phyloP scores from a whole-genome alignment of 2,329 filamentous ascomycete species.

The Clarireedia monteithiana region DNA sequence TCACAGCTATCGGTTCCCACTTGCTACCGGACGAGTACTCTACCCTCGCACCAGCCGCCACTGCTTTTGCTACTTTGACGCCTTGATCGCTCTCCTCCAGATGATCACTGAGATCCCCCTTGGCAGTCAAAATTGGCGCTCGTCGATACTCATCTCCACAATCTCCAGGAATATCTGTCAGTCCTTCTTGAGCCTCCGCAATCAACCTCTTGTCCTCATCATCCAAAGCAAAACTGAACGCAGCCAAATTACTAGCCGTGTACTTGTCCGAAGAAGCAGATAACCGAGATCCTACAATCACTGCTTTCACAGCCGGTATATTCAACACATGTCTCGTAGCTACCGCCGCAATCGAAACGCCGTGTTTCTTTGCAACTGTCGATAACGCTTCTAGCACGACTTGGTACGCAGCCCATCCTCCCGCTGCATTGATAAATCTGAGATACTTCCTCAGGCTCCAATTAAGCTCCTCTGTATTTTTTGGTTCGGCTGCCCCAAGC shows the following conservation, averaged over 20 bases:
- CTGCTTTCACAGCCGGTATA: constrained; percentile 3
- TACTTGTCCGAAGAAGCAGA: constrained; percentile 6
- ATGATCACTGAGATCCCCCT: constrained; percentile 27
- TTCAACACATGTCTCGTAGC: constrained; percentile 9
- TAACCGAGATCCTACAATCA: constrained; percentile 11
- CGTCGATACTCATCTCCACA: constrained; percentile 30
- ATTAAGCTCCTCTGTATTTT: constrained; percentile 18
- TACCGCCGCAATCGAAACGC: constrained; percentile 7
- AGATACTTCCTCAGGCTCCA: constrained; percentile 31
- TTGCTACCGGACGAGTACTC: constrained; percentile 27
- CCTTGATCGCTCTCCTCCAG: constrained; percentile 11
- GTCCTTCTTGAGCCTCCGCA: constrained; percentile 18
- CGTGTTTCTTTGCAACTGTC: constrained; percentile 1
- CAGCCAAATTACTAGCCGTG: constrained; percentile 1
- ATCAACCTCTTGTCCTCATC: constrained; percentile 8
- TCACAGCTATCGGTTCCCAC: constrained; percentile 29
- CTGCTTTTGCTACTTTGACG: constrained; percentile 13
- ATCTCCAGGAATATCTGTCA: constrained; percentile 28
- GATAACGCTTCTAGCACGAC: constrained; percentile 2
- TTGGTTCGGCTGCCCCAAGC: constrained; percentile 22
- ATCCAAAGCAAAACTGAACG: constrained; percentile 3
- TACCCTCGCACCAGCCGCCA: constrained; percentile 20
- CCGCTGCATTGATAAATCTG: constrained; percentile 29
- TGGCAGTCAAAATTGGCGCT: constrained; percentile 28
- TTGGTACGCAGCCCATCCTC: constrained; percentile 24